These are phyloP conservation scores for Zymoseptoria crescenta DNA, from an alignment of 2,329 filamentous ascomycete species.

Conservation along the genomic window DNA sequence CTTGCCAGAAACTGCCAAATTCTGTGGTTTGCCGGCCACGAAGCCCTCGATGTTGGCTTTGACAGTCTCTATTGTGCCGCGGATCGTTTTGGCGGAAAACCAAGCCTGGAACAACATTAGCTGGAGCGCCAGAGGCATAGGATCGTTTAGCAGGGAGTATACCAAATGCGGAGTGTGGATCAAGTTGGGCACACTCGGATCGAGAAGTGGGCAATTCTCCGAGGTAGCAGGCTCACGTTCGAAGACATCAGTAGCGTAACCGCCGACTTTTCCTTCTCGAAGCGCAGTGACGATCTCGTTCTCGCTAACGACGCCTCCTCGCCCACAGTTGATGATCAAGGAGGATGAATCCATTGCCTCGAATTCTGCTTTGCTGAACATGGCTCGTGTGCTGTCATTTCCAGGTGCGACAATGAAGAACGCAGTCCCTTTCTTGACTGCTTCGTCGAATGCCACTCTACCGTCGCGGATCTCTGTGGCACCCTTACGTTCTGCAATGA, in stretches of 20 bases:
- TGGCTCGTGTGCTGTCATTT: slow-evolving; percentile 18
- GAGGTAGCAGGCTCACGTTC: slow-evolving; percentile 39
- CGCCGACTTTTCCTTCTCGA: slow-evolving; percentile 38
- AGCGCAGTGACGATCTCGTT: slow-evolving; percentile 39
- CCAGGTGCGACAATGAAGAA: slow-evolving; percentile 29
- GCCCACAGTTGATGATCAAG: slow-evolving; percentile 42
- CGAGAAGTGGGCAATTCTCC: slow-evolving; percentile 38
- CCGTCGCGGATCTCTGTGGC: slow-evolving; percentile 20
- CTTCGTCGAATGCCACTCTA: slow-evolving; percentile 32
- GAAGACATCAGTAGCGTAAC: slow-evolving; percentile 46
- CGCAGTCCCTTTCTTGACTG: slow-evolving; percentile 32
- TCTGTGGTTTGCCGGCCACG: slow-evolving; percentile 33
- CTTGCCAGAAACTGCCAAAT: slow-evolving; percentile 28
- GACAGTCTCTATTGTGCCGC: slow-evolving; percentile 38
- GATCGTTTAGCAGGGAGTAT: background rate
- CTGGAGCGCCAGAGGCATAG: background rate
- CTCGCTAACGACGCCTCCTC: slow-evolving; percentile 47
- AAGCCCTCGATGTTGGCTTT: slow-evolving; percentile 44
- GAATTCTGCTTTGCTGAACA: slow-evolving; percentile 33
- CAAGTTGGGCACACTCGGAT: slow-evolving; percentile 41
- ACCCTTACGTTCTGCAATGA: slow-evolving; percentile 42
- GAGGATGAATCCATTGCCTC: slow-evolving; percentile 38
- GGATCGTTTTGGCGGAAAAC: slow-evolving; percentile 41
- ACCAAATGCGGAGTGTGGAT: slow-evolving; percentile 44
- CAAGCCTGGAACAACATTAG: slow-evolving; percentile 33